Base-by-base conservation (phyloP, 108 stramenopile species). In the Seminavis robusta region DNA sequence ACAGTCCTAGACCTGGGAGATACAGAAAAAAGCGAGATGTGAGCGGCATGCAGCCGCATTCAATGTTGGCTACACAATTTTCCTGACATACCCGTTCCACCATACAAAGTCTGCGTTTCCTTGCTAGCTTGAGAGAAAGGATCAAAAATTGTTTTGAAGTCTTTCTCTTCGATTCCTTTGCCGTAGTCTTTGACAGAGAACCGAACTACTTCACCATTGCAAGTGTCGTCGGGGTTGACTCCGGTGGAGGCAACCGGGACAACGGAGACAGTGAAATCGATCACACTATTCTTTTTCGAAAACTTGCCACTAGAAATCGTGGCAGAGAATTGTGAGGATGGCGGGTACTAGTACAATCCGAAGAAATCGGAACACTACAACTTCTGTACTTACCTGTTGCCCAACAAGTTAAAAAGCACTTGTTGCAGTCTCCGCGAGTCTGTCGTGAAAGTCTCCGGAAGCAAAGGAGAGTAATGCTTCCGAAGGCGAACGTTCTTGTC, bases 101-200 rank as follows among this genome's bases (percentile, higher is more conserved):
- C 67, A 34, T 9, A 45, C 17, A 24, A 32, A 16, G 11, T 39
- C 31, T 42, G 19, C 27, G 47, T 48, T 23, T 48, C 47, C 21
- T n/a, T n/a, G 9, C 33, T 58, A 29, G 41, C 63, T 47, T 80
- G 79, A 19, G 48, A 49, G 51, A 80, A 80, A 0, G 79, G 72
- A 27, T 73, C 28, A 32, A 80, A 75, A 30, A 80, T 77, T 3
- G 33, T 64, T 47, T 58, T 47, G 38, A 71, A 67, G 33, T 71
- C 71, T 36, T 71, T 59, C 36, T 59, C 50, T 1, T 61, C 60
- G 44, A 77, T 68, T 8, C 76, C 70, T 37, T 63, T 77, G 4
- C 76, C 76, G 41, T 77, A 72, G 29, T 77, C 76, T 19, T 39
- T 71, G 10, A 77, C 47, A 15, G 56, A 39, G 46, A 77, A 71